Conservation (phyloP, 1,139 yeast species). For the Entelexis paramagnoliae region DNA sequence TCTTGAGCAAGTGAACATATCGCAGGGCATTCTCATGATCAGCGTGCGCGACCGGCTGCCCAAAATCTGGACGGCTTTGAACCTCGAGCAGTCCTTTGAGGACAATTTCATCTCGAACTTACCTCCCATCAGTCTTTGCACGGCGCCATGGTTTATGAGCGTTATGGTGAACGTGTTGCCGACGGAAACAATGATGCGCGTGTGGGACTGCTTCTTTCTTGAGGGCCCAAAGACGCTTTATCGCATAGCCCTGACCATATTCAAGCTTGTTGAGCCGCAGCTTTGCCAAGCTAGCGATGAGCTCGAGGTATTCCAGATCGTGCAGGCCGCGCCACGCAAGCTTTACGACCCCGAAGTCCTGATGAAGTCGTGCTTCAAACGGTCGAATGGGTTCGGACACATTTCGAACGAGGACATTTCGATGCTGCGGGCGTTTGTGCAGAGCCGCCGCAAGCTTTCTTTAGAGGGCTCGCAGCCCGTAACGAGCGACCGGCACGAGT, state of each 20-base stretch:
- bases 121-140: constrained; percentile 86
- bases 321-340: constrained; percentile 72
- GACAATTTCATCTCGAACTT: constrained; percentile 61
- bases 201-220: constrained; percentile 91
- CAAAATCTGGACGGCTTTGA: constrained; percentile 55
- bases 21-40: constrained; percentile 87
- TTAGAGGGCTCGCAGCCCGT: constrained; percentile 11
- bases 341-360: constrained; percentile 60
- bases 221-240: constrained; percentile 85
- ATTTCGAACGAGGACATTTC: constrained; percentile 73
- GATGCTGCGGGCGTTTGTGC: constrained; percentile 66
- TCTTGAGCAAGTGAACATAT: constrained; percentile 87
- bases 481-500: constrained; percentile 25
- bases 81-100: constrained; percentile 36
- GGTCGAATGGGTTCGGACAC: constrained; percentile 63
- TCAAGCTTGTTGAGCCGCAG: constrained; percentile 64
- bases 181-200: constrained; percentile 70
- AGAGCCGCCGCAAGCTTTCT: constrained; percentile 34
- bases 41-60: constrained; percentile 80
- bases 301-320: constrained; percentile 75
- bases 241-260: constrained; percentile 71
- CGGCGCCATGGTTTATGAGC: constrained; percentile 98
- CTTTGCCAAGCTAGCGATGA: constrained; percentile 45
- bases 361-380: constrained; percentile 64
- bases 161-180: constrained; percentile 82